A percentile compares a stretch with the other conserved stretches of the same genome.
Evolutionary conservation across 1,284 basidiomycete genomes (phyloP).

Genomic region (Kalmanozyma brasiliensis): DNA sequence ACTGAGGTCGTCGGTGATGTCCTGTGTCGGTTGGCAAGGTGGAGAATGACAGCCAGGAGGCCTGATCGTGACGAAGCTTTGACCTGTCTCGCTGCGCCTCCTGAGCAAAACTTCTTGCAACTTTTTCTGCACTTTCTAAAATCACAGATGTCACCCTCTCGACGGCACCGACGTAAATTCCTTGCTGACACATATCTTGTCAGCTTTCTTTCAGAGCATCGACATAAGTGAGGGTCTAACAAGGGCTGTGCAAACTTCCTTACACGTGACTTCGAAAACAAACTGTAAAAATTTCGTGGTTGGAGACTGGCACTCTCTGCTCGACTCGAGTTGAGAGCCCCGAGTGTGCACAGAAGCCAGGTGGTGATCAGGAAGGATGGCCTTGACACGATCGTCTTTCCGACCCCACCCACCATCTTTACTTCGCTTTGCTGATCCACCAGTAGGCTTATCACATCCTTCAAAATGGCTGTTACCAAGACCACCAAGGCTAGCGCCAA

Average conservation of each 20-base stretch:
- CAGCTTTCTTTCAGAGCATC: too few species aligned
- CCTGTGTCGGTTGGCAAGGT: too few species aligned
- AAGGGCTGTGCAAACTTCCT: too few species aligned
- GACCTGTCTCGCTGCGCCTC: slow-evolving; percentile 3
- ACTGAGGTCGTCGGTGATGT: too few species aligned
- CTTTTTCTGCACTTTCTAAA: slow-evolving; percentile 9
- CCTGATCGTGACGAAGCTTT: slow-evolving; percentile 23
- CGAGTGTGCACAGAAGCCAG: too few species aligned
- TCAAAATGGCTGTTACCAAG: slow-evolving; percentile 62
- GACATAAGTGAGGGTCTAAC: too few species aligned
- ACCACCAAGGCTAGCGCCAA: slow-evolving; percentile 61
- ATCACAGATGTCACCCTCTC: slow-evolving; percentile 5
- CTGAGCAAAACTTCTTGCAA: slow-evolving; percentile 13
- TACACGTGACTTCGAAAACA: slow-evolving; percentile 13
- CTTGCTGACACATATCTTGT: slow-evolving; percentile 5
- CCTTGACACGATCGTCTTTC: background rate
- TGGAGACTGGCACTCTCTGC: background rate
- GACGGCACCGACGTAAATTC: background rate
- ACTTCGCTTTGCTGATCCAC: slow-evolving; percentile 55
- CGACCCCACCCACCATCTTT: slow-evolving; percentile 16
- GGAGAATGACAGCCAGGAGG: slow-evolving; percentile 1
- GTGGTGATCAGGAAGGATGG: background rate
- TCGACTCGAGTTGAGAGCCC: too few species aligned
- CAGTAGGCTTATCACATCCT: slow-evolving; percentile 43
- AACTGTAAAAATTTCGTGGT: slow-evolving; percentile 36